These are phyloP conservation scores for Homolaphlyctis polyrhiza DNA, from an alignment of 371 early-diverging fungal genomes.

Conservation along the genomic window DNA sequence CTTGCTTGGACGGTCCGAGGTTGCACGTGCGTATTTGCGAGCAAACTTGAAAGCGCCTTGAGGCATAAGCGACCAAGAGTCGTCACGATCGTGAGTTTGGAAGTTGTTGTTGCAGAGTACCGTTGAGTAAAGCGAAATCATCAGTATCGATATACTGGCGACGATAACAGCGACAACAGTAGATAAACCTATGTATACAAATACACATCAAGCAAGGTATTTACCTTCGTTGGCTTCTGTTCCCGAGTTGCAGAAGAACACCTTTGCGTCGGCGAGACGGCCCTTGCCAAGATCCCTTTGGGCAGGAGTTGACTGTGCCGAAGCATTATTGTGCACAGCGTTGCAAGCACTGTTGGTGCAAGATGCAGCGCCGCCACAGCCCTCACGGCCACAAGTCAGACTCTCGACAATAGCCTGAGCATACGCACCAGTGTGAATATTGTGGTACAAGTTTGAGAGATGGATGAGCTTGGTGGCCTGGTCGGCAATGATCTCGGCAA, in stretches of 20 bases:
- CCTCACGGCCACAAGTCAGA: slow-evolving; percentile 32
- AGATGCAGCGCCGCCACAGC: neutral
- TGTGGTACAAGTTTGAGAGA: slow-evolving; percentile 77
- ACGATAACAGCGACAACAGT: too few species aligned
- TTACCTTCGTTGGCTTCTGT: slow-evolving; percentile 86
- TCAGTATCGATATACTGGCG: too few species aligned
- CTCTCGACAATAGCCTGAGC: slow-evolving; percentile 63
- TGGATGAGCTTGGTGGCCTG: slow-evolving; percentile 76
- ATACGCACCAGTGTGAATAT: slow-evolving; percentile 67
- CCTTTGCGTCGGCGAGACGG: slow-evolving; percentile 37
- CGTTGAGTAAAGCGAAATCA: too few species aligned
- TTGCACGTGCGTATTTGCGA: slow-evolving; percentile 68
- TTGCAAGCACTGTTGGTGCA: too few species aligned
- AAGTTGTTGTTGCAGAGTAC: too few species aligned
- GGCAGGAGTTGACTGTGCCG: too few species aligned
- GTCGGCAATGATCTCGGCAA: slow-evolving; percentile 63
- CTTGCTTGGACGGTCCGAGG: slow-evolving; percentile 39
- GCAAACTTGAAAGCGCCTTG: slow-evolving; percentile 85
- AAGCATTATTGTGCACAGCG: too few species aligned
- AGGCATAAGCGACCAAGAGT: neutral
- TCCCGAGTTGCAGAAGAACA: slow-evolving; percentile 87
- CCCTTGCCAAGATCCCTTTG: slow-evolving; percentile 6
- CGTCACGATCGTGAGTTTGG: neutral
- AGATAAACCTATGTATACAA: neutral
- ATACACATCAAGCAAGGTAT: too few species aligned